phyloP scores from a whole-genome alignment of 495 filamentous ascomycete genomes.

The Podospora pseudoanserina region DNA sequence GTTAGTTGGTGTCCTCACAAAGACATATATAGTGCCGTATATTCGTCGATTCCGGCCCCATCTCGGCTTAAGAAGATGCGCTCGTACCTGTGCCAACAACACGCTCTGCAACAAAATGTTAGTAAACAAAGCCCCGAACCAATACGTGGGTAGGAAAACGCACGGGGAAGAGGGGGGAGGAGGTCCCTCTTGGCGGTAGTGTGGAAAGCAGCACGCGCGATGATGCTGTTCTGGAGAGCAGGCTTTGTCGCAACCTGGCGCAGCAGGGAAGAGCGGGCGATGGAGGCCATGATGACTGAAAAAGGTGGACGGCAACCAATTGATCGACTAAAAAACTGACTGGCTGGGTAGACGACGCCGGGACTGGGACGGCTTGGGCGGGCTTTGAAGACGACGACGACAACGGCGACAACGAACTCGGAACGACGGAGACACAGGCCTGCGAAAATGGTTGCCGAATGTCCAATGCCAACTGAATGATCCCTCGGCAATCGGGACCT shows the following conservation, averaged over 20 bases:
- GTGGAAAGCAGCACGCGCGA: constrained; percentile 61
- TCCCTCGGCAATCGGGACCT: constrained; percentile 35
- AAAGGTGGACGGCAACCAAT: constrained; percentile 24
- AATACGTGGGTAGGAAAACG: constrained; percentile 16
- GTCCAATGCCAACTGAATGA: constrained; percentile 13
- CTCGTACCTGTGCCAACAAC: constrained; percentile 75
- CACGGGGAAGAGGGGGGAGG: constrained; percentile 49
- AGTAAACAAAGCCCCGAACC: constrained; percentile 14
- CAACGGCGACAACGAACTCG: constrained; percentile 10
- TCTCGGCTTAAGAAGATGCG: constrained; percentile 5
- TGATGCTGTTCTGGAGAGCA: constrained; percentile 23
- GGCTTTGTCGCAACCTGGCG: constrained; percentile 42
- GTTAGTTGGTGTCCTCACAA: neutral
- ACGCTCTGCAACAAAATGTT: constrained; percentile 51
- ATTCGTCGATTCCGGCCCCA: neutral
- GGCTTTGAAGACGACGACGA: constrained; percentile 16
- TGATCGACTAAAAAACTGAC: constrained; percentile 18
- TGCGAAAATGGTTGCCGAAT: constrained; percentile 27
- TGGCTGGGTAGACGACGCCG: constrained; percentile 6
- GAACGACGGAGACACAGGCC: constrained; percentile 7
- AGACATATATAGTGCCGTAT: neutral
- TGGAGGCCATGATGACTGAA: constrained; percentile 48
- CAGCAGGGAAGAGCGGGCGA: constrained; percentile 52
- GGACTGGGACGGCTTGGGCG: constrained; percentile 8
- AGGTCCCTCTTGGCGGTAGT: constrained; percentile 63